Base-by-base conservation (phyloP, 2,329 filamentous ascomycete genomes). In the Xylariaceae sp. region DNA sequence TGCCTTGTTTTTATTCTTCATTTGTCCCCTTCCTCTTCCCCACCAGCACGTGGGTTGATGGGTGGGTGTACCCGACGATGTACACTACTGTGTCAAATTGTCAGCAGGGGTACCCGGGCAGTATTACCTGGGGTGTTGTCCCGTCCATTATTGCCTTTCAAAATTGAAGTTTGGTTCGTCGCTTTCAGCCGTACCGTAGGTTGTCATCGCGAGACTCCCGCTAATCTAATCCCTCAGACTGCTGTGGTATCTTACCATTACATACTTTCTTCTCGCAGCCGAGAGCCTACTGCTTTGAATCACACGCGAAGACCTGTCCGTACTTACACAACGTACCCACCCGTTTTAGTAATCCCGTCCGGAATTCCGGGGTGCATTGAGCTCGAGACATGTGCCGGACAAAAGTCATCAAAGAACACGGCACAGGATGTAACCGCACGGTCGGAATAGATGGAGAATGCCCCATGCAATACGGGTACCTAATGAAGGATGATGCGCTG, bases 381-480 rank as follows among this genome's bases (percentile, higher is more conserved):
- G 14, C 45, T 46, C 47, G 37, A 51, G 46, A 60, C 55, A 45
- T 36, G 52, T 49, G 50, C 55, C 45, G 34, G 36, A 21, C 43
- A 36, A 8, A 21, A 21, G 19, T 45, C 39, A 31, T 49, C 23
- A 34, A 44, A 52, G 47, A 45, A 49, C 50, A 28, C 57, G 60
- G 57, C 24, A 41, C 31, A 46, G 50, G 28, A 53, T 54, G 60
- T 46, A 62, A 62, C 60, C 57, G 47, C 54, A 61, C 57, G 60
- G 49, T 46, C 53, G 47, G 51, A 61, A 37, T 23, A 33, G 16
- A 48, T 44, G 45, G 50, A 33, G 39, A 45, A 36, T 50, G 40
- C 7, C 31, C 36, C 29, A 50, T 41, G 41, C 24, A 50, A 26
- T 9, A 19, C 8, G 16, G 5, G 21, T 7, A 40, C 37, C n/a